Base-by-base conservation (phyloP, 1,284 basidiomycete species). In the Ustilago cynodontis region DNA sequence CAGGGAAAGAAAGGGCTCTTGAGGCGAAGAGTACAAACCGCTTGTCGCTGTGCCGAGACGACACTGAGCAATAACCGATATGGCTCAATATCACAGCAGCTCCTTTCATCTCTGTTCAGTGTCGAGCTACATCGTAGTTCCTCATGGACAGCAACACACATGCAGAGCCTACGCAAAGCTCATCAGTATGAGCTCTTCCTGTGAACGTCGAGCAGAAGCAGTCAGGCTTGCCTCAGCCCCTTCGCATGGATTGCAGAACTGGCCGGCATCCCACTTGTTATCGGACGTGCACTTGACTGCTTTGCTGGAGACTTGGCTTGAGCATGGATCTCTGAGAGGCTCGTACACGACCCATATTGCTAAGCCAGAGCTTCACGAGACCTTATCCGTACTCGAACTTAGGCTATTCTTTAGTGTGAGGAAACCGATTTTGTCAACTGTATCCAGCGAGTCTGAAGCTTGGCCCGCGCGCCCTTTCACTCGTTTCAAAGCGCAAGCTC, bases 401-500 rank as follows among this genome's bases (percentile, higher is more conserved):
- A n/a, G n/a, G n/a, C n/a, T n/a, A n/a, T n/a, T 45, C 43, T 20
- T n/a, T 8, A 45, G 43, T 45, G 43, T n/a, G 43, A 45, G 43
- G n/a, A n/a, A n/a, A n/a, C n/a, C n/a, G n/a, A n/a, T n/a, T n/a
- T n/a, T n/a, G n/a, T n/a, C n/a, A n/a, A n/a, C n/a, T n/a, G n/a
- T n/a, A n/a, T n/a, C n/a, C n/a, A n/a, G 18, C 16, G 41, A 43
- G 20, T 43, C n/a, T 22, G n/a, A 8, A 7, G 7, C 4, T 16
- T 43, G 11, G 7, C 18, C n/a, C n/a, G n/a, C 5, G n/a, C 41
- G n/a, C 41, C 41, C 18, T 43, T 43, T 43, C 20, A 9, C 20
- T 20, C 20, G n/a, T 18, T 49, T 28, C 24, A 62, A 54, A 43
- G 47, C 61, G 6, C 41, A 31, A 45, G 62, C 62, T 65, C 56